A percentile compares a stretch with the other conserved stretches of the same genome.
phyloP scores from a whole-genome alignment of 305 asterid genomes.

The Salvia sclarea region DNA sequence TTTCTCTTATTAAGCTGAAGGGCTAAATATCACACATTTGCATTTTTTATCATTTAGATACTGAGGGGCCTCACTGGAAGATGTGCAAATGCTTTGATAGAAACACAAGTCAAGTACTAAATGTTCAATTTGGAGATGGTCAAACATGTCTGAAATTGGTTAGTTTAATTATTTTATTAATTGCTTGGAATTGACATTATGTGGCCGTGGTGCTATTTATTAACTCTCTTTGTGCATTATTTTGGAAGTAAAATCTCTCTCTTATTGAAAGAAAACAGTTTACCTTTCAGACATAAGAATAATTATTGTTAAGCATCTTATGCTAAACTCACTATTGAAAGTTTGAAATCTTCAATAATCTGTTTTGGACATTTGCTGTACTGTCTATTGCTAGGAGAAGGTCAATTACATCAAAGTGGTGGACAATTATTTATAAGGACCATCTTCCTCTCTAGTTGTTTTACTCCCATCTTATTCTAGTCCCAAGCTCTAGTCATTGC shows the following conservation, averaged over 20 bases:
- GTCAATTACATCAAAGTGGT: neutral
- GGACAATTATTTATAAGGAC: neutral
- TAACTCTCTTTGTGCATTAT: slow-evolving; percentile 3
- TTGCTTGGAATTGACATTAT: slow-evolving; percentile 8
- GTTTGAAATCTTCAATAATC: neutral
- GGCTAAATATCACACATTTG: slow-evolving; percentile 24
- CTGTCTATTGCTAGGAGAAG: neutral
- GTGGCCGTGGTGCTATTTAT: neutral
- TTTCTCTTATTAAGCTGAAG: neutral
- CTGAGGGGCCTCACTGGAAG: slow-evolving; percentile 64
- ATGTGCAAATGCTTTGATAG: slow-evolving; percentile 66
- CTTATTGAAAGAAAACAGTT: neutral
- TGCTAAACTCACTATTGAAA: too few relatives aligned
- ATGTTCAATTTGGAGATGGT: slow-evolving; percentile 73
- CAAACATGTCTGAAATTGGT: slow-evolving; percentile 76
- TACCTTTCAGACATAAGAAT: neutral
- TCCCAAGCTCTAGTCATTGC: too few relatives aligned
- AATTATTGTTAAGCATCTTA: neutral
- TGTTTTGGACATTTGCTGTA: slow-evolving; percentile 9
- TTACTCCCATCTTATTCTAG: too few relatives aligned
- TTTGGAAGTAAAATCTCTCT: slow-evolving; percentile 3
- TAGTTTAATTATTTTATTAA: slow-evolving; percentile 35
- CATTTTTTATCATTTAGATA: slow-evolving; percentile 46
- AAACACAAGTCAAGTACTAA: slow-evolving; percentile 58
- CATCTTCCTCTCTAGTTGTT: too few relatives aligned